phyloP scores from a whole-genome alignment of 2,329 filamentous ascomycete genomes.

The Aspergillus unguis region DNA sequence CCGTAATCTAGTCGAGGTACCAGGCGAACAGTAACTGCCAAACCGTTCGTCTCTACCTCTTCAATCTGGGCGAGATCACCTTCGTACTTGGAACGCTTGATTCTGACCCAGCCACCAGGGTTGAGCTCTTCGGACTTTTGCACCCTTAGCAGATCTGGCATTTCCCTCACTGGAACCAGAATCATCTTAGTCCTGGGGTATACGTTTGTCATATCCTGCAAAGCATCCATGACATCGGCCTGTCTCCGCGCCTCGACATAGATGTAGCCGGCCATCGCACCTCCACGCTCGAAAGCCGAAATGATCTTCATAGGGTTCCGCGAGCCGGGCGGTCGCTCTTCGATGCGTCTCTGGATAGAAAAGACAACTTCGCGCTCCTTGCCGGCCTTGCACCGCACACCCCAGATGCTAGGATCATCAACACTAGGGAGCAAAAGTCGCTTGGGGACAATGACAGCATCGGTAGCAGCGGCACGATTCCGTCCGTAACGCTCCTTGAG shows the following conservation, averaged over 20 bases:
- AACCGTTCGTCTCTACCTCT: conserved; percentile 87
- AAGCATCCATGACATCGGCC: conserved; percentile 76
- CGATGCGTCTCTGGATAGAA: conserved; percentile 80
- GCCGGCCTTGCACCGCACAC: conserved; percentile 85
- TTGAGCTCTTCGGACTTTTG: conserved; percentile 81
- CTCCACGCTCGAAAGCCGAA: conserved; percentile 85
- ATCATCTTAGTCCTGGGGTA: conserved; percentile 85
- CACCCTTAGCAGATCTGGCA: conserved; percentile 91
- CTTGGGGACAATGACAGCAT: conserved; percentile 77
- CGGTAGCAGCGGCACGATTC: conserved; percentile 63
- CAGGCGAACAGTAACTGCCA: conserved; percentile 80
- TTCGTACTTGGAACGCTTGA: conserved; percentile 76
- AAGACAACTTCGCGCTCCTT: conserved; percentile 92
- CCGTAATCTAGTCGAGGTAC: conserved; percentile 93
- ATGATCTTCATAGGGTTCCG: conserved; percentile 81
- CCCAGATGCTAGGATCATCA: conserved; percentile 95
- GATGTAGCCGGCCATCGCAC: conserved; percentile 87
- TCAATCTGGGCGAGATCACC: conserved; percentile 89
- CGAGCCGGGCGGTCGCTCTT: conserved; percentile 68
- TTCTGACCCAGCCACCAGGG: conserved; percentile 86
- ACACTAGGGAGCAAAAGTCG: conserved; percentile 85
- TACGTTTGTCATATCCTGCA: conserved; percentile 82
- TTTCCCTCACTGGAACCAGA: conserved; percentile 91
- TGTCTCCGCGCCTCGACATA: conserved; percentile 90
- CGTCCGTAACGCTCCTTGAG: conserved; percentile 86